Conservation (phyloP, 495 filamentous ascomycete genomes). For the Geoglossum glabrum region DNA sequence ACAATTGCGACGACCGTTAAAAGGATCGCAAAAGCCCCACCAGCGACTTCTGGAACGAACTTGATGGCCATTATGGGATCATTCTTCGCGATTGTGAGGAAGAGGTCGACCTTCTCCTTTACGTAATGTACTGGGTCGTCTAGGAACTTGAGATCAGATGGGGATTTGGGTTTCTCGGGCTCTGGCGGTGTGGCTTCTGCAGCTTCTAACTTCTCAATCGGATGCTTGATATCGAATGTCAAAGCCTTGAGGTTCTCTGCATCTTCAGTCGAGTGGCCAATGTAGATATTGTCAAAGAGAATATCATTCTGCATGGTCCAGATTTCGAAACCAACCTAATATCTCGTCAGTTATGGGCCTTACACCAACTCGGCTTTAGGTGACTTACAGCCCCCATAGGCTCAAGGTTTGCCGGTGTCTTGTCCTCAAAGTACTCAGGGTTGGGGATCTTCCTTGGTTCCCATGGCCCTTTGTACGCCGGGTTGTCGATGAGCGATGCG, state of each 20-base stretch:
- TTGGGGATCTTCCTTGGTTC: constrained; percentile 89
- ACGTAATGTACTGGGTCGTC: constrained; percentile 82
- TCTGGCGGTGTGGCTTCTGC: constrained; percentile 64
- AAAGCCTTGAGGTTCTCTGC: constrained; percentile 77
- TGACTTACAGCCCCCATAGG: constrained; percentile 83
- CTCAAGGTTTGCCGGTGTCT: constrained; percentile 89
- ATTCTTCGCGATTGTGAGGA: constrained; percentile 63
- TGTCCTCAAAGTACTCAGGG: constrained; percentile 95
- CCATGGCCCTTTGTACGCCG: constrained; percentile 94
- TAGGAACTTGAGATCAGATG: constrained; percentile 65
- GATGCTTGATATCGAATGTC: constrained; percentile 83
- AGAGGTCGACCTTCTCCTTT: constrained; percentile 79
- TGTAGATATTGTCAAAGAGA: constrained; percentile 99
- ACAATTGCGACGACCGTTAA: constrained; percentile 41
- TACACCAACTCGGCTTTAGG: neutral
- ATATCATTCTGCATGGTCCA: constrained; percentile 99
- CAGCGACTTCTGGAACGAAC: constrained; percentile 79
- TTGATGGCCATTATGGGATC: constrained; percentile 82
- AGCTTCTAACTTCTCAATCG: constrained; percentile 67
- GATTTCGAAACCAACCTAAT: constrained; percentile 86
- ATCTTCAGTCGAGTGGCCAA: constrained; percentile 91
- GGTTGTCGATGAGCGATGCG: constrained; percentile 89
- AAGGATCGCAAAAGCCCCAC: constrained; percentile 46
- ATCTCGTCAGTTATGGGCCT: constrained; percentile 7
- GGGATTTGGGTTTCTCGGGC: constrained; percentile 36